Evolutionary conservation across 129 eudicot species (phyloP).

Genomic region (Silybum marianum): DNA sequence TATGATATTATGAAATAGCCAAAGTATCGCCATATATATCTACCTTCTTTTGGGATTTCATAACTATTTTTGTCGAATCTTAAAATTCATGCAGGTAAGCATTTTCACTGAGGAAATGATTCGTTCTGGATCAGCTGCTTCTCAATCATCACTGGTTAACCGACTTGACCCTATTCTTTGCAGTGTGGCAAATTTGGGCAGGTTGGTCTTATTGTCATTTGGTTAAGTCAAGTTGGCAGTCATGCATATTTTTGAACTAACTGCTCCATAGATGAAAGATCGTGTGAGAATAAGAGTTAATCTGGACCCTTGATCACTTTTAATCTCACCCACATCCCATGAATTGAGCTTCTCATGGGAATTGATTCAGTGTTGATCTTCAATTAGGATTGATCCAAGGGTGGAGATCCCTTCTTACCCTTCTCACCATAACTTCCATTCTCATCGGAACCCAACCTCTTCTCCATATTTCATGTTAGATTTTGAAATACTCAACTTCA

Average conservation of each 20-base stretch:
- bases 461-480: conserved; percentile 4
- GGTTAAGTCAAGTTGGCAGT: neutral
- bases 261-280: neutral
- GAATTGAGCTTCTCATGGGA: no score
- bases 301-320: no score
- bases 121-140: conserved; percentile 99
- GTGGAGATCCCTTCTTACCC: no score
- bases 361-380: no score
- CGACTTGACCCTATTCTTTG: conserved; percentile 96
- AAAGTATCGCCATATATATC: neutral
- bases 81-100: conserved; percentile 55
- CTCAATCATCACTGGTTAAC: conserved; percentile 87
- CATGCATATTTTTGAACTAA: neutral
- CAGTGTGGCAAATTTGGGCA: conserved; percentile 82
- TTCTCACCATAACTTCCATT: no score
- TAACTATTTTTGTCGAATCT: neutral
- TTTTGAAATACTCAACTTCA: neutral
- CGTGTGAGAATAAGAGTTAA: no score
- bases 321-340: no score
- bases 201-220: conserved; percentile 48
- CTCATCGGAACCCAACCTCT: neutral
- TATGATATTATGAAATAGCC: conserved; percentile 34
- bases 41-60: neutral
- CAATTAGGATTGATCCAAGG: no score
- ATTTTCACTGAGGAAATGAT: conserved; percentile 95